Conservation (phyloP, 1,284 basidiomycete genomes). For the Cryptococcus sp. region DNA sequence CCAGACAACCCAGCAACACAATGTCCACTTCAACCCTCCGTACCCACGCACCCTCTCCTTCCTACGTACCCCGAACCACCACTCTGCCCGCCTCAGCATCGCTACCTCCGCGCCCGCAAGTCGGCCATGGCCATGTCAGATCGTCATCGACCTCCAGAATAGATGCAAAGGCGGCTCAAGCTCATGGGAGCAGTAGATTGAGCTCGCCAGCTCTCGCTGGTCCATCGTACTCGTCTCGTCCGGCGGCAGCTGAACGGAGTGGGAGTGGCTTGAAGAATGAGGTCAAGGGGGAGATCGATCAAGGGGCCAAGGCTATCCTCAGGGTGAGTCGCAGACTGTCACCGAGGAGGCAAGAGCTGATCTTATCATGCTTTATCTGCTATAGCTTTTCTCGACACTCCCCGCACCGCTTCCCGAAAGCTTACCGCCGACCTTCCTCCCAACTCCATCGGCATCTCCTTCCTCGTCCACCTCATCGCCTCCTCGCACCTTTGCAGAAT, state of each 20-base stretch:
- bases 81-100: constrained; percentile 9
- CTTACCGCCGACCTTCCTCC: constrained; percentile 37
- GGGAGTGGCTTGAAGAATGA: constrained; percentile 27
- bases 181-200: no score
- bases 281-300: constrained; percentile 15
- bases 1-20: neutral
- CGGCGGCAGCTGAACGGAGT: constrained; percentile 15
- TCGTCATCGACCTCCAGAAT: constrained; percentile 17
- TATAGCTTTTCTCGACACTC: constrained; percentile 34
- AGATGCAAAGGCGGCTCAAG: neutral
- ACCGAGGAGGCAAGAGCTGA: neutral
- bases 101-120: constrained; percentile 12
- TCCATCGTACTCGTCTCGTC: no score
- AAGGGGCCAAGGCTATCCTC: constrained; percentile 33
- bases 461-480: constrained; percentile 23
- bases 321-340: constrained; percentile 29
- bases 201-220: no score
- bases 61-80: constrained; percentile 18
- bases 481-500: constrained; percentile 21
- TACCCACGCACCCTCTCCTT: constrained; percentile 20
- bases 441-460: constrained; percentile 21
- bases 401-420: constrained; percentile 39
- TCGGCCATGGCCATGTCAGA: constrained; percentile 10
- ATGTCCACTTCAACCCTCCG: constrained; percentile 17
- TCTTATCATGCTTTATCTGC: neutral